phyloP scores from a whole-genome alignment of 441 rosid species.

The Syzygium syzygioides region DNA sequence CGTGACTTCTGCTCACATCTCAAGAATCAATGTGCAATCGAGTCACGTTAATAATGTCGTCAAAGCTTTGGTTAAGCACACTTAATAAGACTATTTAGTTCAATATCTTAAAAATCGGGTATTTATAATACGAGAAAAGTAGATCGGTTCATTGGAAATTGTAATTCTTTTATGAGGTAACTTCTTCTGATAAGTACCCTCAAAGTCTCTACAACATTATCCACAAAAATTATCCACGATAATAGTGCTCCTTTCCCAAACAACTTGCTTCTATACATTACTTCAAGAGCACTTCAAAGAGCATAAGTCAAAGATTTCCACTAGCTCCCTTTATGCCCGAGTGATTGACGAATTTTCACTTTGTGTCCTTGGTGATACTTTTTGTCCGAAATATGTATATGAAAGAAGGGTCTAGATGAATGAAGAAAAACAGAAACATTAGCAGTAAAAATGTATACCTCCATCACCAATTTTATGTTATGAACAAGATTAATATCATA shows the following conservation, averaged over 20 bases:
- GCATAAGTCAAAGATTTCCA: background rate
- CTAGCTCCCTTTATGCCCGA: background rate
- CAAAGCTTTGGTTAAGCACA: background rate
- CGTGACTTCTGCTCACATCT: background rate
- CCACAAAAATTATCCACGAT: background rate
- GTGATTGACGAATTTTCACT: background rate
- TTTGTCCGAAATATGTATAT: background rate
- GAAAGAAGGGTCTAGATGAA: background rate
- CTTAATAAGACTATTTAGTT: background rate
- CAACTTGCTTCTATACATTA: background rate
- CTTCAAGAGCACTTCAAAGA: background rate
- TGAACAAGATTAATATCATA: background rate
- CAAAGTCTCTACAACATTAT: background rate
- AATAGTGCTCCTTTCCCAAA: background rate
- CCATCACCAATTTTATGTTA: background rate
- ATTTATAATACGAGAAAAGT: background rate
- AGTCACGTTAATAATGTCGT: background rate
- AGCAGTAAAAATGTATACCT: background rate
- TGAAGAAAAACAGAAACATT: background rate
- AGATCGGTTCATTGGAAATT: background rate
- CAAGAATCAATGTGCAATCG: background rate
- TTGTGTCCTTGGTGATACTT: background rate
- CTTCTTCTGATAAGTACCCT: background rate
- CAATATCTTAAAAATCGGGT: background rate
- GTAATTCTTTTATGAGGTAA: background rate